Conservation (phyloP, 1,284 basidiomycete genomes). For the Prillingera fragicola region DNA sequence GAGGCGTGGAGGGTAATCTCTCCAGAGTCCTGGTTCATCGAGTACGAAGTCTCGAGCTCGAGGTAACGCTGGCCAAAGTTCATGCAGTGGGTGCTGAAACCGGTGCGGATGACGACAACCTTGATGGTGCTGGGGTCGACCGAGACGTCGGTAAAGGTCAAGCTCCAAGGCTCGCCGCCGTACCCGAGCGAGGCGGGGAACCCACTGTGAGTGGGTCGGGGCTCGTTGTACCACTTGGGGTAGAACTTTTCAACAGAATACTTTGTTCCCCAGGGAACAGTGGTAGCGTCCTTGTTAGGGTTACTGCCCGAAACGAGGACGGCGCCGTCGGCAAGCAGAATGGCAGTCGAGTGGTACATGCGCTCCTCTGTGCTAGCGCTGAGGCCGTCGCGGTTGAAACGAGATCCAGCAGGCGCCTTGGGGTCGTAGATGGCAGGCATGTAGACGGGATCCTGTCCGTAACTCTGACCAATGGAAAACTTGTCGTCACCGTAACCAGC, state of each 20-base stretch:
- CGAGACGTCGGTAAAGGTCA: constrained; percentile 60
- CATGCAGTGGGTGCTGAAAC: constrained; percentile 92
- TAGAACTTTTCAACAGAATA: constrained; percentile 48
- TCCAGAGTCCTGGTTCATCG: constrained; percentile 63
- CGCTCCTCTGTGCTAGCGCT: constrained; percentile 64
- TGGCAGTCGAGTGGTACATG: constrained; percentile 80
- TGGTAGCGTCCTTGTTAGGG: constrained; percentile 71
- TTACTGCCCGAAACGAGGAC: constrained; percentile 71
- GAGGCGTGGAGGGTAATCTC: constrained; percentile 71
- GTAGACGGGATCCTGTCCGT: constrained; percentile 45
- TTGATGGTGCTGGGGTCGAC: constrained; percentile 56
- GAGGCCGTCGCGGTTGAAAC: constrained; percentile 66
- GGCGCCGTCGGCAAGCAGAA: constrained; percentile 79
- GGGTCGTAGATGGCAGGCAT: constrained; percentile 58
- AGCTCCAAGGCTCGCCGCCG: constrained; percentile 77
- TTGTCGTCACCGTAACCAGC: constrained; percentile 50
- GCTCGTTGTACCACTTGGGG: constrained; percentile 55
- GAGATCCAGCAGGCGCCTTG: constrained; percentile 57
- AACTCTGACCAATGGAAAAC: constrained; percentile 40
- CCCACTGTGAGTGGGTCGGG: constrained; percentile 56
- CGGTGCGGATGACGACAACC: constrained; percentile 73
- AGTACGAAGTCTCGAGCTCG: constrained; percentile 73
- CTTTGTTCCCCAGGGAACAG: constrained; percentile 37
- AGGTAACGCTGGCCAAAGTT: constrained; percentile 53
- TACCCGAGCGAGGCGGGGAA: constrained; percentile 48